phyloP scores from a whole-genome alignment of 176 grass and related monocot genomes.

The Phoenix dactylifera region DNA sequence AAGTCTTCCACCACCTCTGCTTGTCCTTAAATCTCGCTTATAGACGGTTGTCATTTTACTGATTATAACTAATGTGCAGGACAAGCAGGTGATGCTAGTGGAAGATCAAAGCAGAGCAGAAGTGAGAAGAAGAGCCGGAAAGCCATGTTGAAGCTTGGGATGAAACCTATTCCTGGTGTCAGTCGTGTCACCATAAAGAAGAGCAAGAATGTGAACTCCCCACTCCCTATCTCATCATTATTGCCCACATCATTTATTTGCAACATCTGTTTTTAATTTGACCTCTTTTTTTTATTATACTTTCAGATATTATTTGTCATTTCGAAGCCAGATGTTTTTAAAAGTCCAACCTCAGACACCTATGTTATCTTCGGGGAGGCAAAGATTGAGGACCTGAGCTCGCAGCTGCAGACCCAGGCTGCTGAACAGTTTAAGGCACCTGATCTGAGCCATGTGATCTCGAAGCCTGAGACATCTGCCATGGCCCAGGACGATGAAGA shows the following conservation, averaged over 20 bases:
- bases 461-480: conserved; percentile 4
- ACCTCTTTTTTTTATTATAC: no score
- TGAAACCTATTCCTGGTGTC: conserved; percentile 23
- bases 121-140: conserved; percentile 31
- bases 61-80: background rate
- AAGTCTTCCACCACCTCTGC: no score
- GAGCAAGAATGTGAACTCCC: conserved; percentile 26
- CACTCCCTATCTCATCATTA: background rate
- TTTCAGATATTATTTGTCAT: conserved; percentile 12
- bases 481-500: conserved; percentile 21
- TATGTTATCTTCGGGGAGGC: conserved; percentile 22
- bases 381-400: conserved; percentile 23
- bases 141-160: conserved; percentile 30
- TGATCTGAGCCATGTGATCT: background rate
- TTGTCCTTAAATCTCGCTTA: no score
- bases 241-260: no score
- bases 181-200: conserved; percentile 31
- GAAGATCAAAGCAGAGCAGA: conserved; percentile 22
- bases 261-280: no score
- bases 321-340: conserved; percentile 30
- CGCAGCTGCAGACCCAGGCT: conserved; percentile 19
- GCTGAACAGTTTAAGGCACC: conserved; percentile 17
- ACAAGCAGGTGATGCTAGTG: conserved; percentile 23
- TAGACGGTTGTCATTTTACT: no score
- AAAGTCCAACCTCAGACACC: conserved; percentile 24